A percentile compares a stretch with the other conserved stretches of the same genome.
Evolutionary conservation across 2,329 filamentous ascomycete species (phyloP).

Genomic region (Xylaria polymorpha): DNA sequence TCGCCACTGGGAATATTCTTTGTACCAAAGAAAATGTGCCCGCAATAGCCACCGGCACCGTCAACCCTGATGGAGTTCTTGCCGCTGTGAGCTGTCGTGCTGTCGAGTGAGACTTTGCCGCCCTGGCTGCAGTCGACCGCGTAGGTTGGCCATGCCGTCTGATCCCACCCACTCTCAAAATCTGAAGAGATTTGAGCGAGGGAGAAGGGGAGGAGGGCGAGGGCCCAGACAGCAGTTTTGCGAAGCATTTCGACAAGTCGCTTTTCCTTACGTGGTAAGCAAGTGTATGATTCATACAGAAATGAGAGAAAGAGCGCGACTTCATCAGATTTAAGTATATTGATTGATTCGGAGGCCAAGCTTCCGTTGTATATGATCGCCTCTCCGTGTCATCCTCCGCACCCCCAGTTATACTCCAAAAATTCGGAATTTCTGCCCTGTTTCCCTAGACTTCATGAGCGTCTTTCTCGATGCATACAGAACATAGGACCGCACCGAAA

Average conservation of each 20-base stretch:
- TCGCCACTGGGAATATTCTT: conserved; percentile 66
- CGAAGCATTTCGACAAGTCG: conserved; percentile 54
- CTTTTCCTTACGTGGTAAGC: conserved; percentile 8
- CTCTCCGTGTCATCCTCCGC: conserved; percentile 28
- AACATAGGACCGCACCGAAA: neutral
- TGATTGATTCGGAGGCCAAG: conserved; percentile 42
- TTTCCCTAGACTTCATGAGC: conserved; percentile 17
- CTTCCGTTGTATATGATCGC: conserved; percentile 39
- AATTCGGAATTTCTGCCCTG: conserved; percentile 37
- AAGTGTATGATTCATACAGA: conserved; percentile 5
- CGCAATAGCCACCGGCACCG: conserved; percentile 65
- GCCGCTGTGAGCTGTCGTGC: conserved; percentile 65
- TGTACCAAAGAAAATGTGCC: conserved; percentile 71
- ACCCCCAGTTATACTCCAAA: conserved; percentile 31
- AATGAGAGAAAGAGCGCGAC: conserved; percentile 33
- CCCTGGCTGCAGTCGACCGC: conserved; percentile 70
- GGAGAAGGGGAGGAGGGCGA: conserved; percentile 60
- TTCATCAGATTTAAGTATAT: conserved; percentile 46
- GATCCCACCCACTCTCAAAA: conserved; percentile 69
- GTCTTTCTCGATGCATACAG: neutral
- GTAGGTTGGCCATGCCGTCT: conserved; percentile 68
- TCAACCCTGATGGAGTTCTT: conserved; percentile 65
- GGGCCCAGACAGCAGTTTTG: conserved; percentile 57
- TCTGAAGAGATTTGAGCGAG: conserved; percentile 65
- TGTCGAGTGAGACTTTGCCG: conserved; percentile 67